A percentile compares a stretch with the other conserved stretches of the same genome.
These are phyloP conservation scores for Boeremia lycopersici DNA, from an alignment of 2,329 filamentous ascomycete genomes.

Conservation along the genomic window DNA sequence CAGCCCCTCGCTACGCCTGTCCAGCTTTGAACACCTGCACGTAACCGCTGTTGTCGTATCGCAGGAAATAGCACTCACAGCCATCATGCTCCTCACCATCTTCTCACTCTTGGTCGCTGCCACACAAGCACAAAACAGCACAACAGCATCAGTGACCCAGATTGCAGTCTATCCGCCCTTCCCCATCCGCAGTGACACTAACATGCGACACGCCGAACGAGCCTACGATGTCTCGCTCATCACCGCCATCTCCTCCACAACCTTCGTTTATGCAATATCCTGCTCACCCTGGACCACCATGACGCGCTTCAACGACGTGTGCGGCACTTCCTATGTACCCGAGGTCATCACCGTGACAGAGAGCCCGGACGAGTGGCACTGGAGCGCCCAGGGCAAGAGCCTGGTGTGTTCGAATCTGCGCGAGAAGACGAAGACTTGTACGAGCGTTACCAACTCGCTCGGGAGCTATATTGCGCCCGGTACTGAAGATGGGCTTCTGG, in stretches of 20 bases:
- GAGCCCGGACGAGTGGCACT: constrained; percentile 13
- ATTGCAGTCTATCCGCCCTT: constrained; percentile 18
- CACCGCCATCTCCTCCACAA: constrained; percentile 12
- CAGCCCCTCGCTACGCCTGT: too few relatives aligned
- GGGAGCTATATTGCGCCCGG: constrained; percentile 9
- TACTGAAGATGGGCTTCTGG: neutral
- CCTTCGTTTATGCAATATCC: constrained; percentile 16
- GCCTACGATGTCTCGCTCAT: constrained; percentile 19
- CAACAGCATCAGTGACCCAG: neutral
- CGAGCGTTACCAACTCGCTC: neutral
- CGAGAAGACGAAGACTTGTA: constrained; percentile 15
- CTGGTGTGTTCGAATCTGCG: constrained; percentile 7
- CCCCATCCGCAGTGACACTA: constrained; percentile 13
- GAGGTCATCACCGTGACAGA: constrained; percentile 16
- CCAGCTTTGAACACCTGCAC: neutral
- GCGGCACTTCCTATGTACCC: constrained; percentile 7
- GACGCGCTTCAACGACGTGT: constrained; percentile 15
- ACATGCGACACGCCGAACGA: constrained; percentile 16
- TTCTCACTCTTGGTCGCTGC: neutral
- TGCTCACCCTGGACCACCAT: constrained; percentile 8
- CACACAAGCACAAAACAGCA: constrained; percentile 1
- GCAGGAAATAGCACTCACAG: neutral
- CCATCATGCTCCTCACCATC: constrained; percentile 5
- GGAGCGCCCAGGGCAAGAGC: constrained; percentile 7
- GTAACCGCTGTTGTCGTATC: neutral